Evolutionary conservation across 1,139 yeast species (phyloP).

Genomic region (Magnusiomyces paraingens): DNA sequence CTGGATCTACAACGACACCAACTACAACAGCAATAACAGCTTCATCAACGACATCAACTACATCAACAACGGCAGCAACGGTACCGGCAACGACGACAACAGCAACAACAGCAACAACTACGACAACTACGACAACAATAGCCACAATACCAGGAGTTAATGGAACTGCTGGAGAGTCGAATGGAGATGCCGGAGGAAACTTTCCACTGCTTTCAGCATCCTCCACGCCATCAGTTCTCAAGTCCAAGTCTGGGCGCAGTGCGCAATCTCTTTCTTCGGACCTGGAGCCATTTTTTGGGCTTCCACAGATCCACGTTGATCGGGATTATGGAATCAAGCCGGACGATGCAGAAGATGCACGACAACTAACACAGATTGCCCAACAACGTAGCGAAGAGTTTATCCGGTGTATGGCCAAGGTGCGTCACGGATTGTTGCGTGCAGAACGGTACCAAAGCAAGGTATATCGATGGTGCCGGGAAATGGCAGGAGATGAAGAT

Average conservation of each 20-base stretch:
- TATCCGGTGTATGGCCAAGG: slow-evolving; percentile 63
- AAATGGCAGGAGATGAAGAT: slow-evolving; percentile 60
- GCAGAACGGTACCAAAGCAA: slow-evolving; percentile 69
- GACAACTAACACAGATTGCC: slow-evolving; percentile 63
- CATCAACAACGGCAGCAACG: background rate
- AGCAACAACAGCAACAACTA: background rate
- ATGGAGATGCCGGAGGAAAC: slow-evolving; percentile 4
- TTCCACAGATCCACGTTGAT: slow-evolving; percentile 47
- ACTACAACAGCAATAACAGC: background rate
- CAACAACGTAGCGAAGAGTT: slow-evolving; percentile 88
- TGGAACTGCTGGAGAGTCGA: slow-evolving; percentile 15
- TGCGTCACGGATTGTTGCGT: slow-evolving; percentile 68
- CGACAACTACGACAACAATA: background rate
- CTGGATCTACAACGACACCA: slow-evolving; percentile 1
- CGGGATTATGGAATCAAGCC: slow-evolving; percentile 40
- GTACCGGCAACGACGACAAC: slow-evolving; percentile 2
- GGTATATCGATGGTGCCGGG: slow-evolving; percentile 76
- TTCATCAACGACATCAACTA: background rate
- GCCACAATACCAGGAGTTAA: background rate
- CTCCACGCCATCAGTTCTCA: background rate
- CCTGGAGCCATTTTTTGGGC: slow-evolving; percentile 58
- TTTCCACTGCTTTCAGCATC: background rate
- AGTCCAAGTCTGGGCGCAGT: slow-evolving; percentile 16
- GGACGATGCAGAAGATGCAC: slow-evolving; percentile 55
- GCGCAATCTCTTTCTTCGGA: slow-evolving; percentile 27